Evolutionary conservation across 768 basidiomycete species (phyloP).

Genomic region (Podaxis mareebaensis): DNA sequence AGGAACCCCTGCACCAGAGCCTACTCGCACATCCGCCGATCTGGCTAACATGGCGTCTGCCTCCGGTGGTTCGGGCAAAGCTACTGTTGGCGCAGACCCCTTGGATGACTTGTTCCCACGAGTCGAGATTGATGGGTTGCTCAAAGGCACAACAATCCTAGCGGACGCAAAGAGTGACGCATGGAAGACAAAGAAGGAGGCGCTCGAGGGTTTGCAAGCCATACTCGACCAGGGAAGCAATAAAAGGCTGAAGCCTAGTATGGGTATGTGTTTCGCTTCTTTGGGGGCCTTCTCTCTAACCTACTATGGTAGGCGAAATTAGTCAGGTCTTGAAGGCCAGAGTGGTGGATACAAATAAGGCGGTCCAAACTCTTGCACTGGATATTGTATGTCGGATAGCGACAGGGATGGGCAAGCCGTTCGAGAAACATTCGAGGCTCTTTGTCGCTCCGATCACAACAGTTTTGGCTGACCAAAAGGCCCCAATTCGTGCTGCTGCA

Average conservation of each 20-base stretch:
- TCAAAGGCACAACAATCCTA: conserved; percentile 82
- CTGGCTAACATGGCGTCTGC: conserved; percentile 51
- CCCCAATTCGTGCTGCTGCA: conserved; percentile 77
- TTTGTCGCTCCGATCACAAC: conserved; percentile 77
- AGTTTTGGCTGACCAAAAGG: conserved; percentile 92
- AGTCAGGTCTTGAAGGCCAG: conserved; percentile 85
- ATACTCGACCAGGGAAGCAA: conserved; percentile 90
- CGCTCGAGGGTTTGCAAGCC: conserved; percentile 79
- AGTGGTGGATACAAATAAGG: conserved; percentile 90
- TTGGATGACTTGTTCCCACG: conserved; percentile 95
- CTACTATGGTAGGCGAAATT: conserved; percentile 71
- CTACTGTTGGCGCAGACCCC: conserved; percentile 56
- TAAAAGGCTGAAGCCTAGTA: conserved; percentile 85
- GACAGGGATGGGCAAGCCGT: conserved; percentile 91
- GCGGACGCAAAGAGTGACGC: conserved; percentile 88
- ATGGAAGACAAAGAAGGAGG: conserved; percentile 98
- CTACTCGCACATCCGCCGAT: conserved; percentile 77
- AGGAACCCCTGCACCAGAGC: conserved; percentile 72
- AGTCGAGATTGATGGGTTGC: conserved; percentile 85
- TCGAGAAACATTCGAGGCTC: conserved; percentile 85
- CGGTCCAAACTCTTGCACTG: conserved; percentile 86
- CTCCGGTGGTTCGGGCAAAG: conserved; percentile 41
- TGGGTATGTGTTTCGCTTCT: conserved; percentile 57
- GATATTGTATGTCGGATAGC: conserved; percentile 91
- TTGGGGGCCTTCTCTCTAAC: conserved; percentile 14